phyloP scores from a whole-genome alignment of 192 early-diverging fungal species.

The Ambispora gerdemannii region DNA sequence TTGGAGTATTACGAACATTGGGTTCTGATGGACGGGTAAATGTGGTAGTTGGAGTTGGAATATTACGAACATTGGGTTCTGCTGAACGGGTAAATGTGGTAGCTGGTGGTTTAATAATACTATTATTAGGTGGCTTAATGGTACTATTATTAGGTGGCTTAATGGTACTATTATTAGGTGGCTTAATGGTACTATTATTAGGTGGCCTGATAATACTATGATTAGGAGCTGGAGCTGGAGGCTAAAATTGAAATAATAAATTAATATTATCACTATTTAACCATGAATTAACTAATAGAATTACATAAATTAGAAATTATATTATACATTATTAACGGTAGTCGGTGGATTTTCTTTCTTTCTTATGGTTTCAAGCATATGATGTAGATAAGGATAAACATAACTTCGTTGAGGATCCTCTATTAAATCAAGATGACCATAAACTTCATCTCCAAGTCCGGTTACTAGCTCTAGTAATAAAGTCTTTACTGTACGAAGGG shows the following conservation, averaged over 20 bases:
- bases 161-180: too few relatives aligned
- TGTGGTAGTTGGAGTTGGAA: slow-evolving; percentile 5
- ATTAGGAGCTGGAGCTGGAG: neutral
- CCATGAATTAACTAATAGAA: neutral
- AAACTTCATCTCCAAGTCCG: slow-evolving; percentile 58
- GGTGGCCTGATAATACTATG: too few relatives aligned
- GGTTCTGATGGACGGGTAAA: neutral
- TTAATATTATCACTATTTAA: slow-evolving; percentile 23
- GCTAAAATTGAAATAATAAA: slow-evolving; percentile 30
- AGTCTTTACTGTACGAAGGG: slow-evolving; percentile 92
- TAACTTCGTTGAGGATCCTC: slow-evolving; percentile 60
- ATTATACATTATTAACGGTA: neutral
- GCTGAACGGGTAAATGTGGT: neutral
- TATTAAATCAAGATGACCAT: slow-evolving; percentile 59
- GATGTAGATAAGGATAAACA: slow-evolving; percentile 62
- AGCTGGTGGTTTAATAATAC: slow-evolving; percentile 16
- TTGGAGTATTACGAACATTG: slow-evolving; percentile 25
- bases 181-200: too few relatives aligned
- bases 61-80: slow-evolving; percentile 17
- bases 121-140: slow-evolving; percentile 14
- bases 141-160: too few relatives aligned
- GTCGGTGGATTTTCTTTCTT: slow-evolving; percentile 33
- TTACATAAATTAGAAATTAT: slow-evolving; percentile 17
- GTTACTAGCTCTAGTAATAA: slow-evolving; percentile 75
- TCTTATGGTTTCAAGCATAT: slow-evolving; percentile 51